A percentile compares a stretch with the other conserved stretches of the same genome.
Evolutionary conservation across 2,329 filamentous ascomycete species (phyloP).

Genomic region (Zymoseptoria passerinii): DNA sequence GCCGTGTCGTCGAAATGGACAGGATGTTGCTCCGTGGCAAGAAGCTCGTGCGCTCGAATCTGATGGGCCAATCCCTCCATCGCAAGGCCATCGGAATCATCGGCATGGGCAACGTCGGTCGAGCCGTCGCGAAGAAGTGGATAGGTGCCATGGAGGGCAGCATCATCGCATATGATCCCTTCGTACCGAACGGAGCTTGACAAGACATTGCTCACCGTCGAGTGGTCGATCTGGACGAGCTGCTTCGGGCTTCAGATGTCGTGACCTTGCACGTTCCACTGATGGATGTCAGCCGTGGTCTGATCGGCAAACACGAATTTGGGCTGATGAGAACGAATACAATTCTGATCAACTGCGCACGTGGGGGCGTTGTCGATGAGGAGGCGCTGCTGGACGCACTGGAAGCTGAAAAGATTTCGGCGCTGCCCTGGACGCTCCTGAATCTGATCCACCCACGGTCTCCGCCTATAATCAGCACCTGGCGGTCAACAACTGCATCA

Average conservation of each 20-base stretch:
- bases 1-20: conserved; percentile 27
- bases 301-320: conserved; percentile 27
- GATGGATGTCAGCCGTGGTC: conserved; percentile 20
- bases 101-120: conserved; percentile 34
- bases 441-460: conserved; percentile 25
- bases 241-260: conserved; percentile 29
- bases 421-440: conserved; percentile 27
- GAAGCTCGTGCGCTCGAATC: conserved; percentile 22
- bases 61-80: conserved; percentile 24
- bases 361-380: conserved; percentile 31
- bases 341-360: conserved; percentile 29
- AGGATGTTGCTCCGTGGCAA: conserved; percentile 18
- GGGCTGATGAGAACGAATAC: conserved; percentile 24
- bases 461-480: conserved; percentile 21
- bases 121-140: conserved; percentile 31
- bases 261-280: conserved; percentile 31
- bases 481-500: conserved; percentile 26
- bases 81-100: conserved; percentile 32
- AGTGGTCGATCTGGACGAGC: conserved; percentile 24
- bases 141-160: conserved; percentile 24
- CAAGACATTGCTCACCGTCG: conserved; percentile 17
- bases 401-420: conserved; percentile 21
- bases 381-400: conserved; percentile 23
- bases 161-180: conserved; percentile 33
- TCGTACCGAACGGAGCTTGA: conserved; percentile 21